These are phyloP conservation scores for Penicillium bovifimosum DNA, from an alignment of 495 filamentous ascomycete species.

Conservation along the genomic window DNA sequence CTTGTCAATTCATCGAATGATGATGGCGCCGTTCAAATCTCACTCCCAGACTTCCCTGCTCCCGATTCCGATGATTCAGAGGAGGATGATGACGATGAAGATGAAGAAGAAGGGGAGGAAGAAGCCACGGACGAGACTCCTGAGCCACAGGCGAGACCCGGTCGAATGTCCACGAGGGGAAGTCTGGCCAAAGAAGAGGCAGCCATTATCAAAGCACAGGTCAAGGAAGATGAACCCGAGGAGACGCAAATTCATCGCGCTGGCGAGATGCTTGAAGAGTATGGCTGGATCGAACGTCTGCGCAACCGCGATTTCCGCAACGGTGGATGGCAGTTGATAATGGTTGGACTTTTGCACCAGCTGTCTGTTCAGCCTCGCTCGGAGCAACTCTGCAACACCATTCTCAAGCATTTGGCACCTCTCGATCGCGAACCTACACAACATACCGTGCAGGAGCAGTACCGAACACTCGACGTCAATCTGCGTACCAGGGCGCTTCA, in stretches of 20 bases:
- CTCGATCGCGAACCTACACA: slow-evolving; percentile 63
- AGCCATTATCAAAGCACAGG: slow-evolving; percentile 52
- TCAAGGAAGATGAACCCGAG: slow-evolving; percentile 22
- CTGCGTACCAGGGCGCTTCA: slow-evolving; percentile 73
- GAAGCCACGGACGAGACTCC: slow-evolving; percentile 24
- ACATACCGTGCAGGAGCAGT: slow-evolving; percentile 66
- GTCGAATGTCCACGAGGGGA: slow-evolving; percentile 73
- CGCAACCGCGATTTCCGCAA: slow-evolving; percentile 80
- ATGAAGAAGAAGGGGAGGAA: slow-evolving; percentile 45
- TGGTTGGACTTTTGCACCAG: slow-evolving; percentile 81
- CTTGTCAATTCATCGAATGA: slow-evolving; percentile 68
- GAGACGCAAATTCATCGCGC: slow-evolving; percentile 62
- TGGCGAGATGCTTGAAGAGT: slow-evolving; percentile 60
- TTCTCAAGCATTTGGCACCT: slow-evolving; percentile 75
- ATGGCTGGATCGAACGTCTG: slow-evolving; percentile 79
- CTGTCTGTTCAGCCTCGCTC: slow-evolving; percentile 69
- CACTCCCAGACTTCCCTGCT: slow-evolving; percentile 68
- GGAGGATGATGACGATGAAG: slow-evolving; percentile 54
- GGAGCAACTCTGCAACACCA: slow-evolving; percentile 67
- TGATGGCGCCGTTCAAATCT: slow-evolving; percentile 71
- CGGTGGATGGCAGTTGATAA: slow-evolving; percentile 85
- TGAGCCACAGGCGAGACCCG: slow-evolving; percentile 50
- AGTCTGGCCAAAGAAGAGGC: slow-evolving; percentile 78
- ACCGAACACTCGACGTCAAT: slow-evolving; percentile 73
- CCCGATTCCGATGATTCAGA: slow-evolving; percentile 59